Conservation (phyloP, 2,329 filamentous ascomycete genomes). For the Orbilia quercus region DNA sequence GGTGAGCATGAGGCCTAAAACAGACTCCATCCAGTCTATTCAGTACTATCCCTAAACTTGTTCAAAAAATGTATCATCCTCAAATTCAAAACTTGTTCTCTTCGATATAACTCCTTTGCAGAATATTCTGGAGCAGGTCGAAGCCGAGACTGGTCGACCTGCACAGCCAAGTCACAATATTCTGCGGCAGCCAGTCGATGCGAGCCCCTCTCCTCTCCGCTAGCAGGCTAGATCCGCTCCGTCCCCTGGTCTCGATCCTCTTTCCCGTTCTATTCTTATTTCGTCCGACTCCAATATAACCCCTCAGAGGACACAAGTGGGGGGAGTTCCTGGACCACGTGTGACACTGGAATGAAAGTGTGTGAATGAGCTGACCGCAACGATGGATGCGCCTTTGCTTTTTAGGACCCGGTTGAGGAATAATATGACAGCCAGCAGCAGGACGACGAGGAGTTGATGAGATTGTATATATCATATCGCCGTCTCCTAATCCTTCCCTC, state of each 20-base stretch:
- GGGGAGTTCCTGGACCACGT: constrained; percentile 19
- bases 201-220: constrained; percentile 4
- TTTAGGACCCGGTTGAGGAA: constrained; percentile 23
- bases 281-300: neutral
- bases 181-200: no score
- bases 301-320: neutral
- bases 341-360: constrained; percentile 33
- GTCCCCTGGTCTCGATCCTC: constrained; percentile 22
- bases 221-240: neutral
- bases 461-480: neutral
- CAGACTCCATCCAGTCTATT: neutral
- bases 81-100: neutral
- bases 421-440: constrained; percentile 3
- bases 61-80: no score
- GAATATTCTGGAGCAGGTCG: no score
- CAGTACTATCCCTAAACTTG: neutral
- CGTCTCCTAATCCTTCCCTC: neutral
- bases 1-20: constrained; percentile 4
- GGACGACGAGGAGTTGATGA: neutral
- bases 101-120: neutral
- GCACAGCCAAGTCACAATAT: no score
- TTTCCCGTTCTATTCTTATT: neutral
- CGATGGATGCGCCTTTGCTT: constrained; percentile 9
- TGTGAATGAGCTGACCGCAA: constrained; percentile 21
- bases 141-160: no score